phyloP scores from a whole-genome alignment of 768 basidiomycete species.

The Termitomyces sp. region DNA sequence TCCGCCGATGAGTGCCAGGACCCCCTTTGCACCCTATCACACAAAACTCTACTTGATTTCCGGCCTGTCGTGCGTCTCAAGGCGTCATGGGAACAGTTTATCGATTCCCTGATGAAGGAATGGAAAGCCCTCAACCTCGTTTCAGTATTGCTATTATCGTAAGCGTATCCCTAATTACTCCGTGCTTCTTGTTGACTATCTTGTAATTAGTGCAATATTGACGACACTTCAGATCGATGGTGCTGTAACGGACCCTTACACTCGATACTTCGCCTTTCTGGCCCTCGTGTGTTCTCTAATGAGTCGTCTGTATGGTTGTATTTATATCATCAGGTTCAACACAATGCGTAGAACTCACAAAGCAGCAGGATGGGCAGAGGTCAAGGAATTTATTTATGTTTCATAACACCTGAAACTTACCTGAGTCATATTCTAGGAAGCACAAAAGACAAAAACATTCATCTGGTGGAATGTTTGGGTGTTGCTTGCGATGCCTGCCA shows the following conservation, averaged over 20 bases:
- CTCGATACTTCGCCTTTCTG: conserved; percentile 46
- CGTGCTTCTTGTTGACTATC: neutral
- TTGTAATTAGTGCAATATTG: neutral
- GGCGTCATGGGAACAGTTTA: conserved; percentile 30
- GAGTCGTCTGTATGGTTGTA: conserved; percentile 57
- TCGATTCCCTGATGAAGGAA: conserved; percentile 19
- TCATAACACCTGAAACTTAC: too few relatives aligned
- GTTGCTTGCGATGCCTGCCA: conserved; percentile 56
- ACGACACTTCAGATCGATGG: conserved; percentile 20
- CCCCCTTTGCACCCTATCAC: neutral
- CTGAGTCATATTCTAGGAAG: conserved; percentile 41
- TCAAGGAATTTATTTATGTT: conserved; percentile 12
- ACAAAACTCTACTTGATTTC: neutral
- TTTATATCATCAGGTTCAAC: conserved; percentile 58
- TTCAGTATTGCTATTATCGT: neutral
- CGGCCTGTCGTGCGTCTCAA: conserved; percentile 36
- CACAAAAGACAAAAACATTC: conserved; percentile 32
- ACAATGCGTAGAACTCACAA: conserved; percentile 47
- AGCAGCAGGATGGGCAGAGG: conserved; percentile 54
- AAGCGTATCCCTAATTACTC: neutral
- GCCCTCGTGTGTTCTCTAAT: conserved; percentile 55
- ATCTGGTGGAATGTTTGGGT: conserved; percentile 62
- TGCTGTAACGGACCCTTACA: conserved; percentile 47
- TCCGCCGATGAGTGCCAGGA: neutral
- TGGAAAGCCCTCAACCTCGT: conserved; percentile 20